Evolutionary conservation across 345 rosid species (phyloP).

Genomic region (Fremontodendron californicum): DNA sequence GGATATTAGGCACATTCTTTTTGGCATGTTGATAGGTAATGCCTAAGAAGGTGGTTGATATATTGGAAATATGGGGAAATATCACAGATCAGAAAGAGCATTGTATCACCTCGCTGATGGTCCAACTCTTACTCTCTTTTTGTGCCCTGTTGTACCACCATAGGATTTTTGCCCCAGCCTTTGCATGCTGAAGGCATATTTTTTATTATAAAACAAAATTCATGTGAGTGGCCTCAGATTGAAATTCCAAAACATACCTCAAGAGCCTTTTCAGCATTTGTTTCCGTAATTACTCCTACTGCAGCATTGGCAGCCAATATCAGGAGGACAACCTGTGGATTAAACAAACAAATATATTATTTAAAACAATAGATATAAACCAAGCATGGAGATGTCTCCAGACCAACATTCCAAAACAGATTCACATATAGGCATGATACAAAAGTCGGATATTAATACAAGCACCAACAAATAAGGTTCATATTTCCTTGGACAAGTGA

Average conservation of each 20-base stretch:
- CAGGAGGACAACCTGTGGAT: slow-evolving; percentile 74
- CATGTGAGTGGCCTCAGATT: background rate
- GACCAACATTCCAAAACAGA: background rate
- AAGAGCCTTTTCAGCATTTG: slow-evolving; percentile 98
- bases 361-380: background rate
- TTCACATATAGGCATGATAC: slow-evolving; percentile 4
- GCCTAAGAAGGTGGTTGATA: background rate
- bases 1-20: background rate
- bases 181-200: background rate
- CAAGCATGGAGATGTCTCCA: slow-evolving; percentile 14
- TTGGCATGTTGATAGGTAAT: background rate
- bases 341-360: slow-evolving; percentile 14
- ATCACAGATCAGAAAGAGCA: background rate
- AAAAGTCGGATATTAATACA: background rate
- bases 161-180: slow-evolving; percentile 4
- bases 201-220: background rate
- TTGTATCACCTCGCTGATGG: background rate
- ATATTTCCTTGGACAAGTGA: slow-evolving; percentile 4
- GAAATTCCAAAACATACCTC: slow-evolving; percentile 52
- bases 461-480: background rate
- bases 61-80: slow-evolving; percentile 1
- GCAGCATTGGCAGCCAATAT: slow-evolving; percentile 99
- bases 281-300: slow-evolving; percentile 96
- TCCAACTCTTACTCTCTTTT: background rate
- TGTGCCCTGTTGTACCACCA: background rate